Conservation (phyloP, 1,139 yeast species). For the Arxiozyma telluris region DNA sequence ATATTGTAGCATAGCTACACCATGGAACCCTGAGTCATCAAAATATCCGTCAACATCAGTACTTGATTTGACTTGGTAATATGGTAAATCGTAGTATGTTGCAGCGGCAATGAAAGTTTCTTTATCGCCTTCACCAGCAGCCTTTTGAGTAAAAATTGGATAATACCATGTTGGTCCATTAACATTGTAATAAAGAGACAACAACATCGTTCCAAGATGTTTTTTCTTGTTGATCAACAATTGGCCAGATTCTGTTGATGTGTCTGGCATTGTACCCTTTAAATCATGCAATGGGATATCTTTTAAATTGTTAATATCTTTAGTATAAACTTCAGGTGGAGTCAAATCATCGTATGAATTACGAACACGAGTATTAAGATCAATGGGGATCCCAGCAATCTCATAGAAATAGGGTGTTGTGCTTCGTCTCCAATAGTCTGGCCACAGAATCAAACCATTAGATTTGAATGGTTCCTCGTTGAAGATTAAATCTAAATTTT, state of each 20-base stretch:
- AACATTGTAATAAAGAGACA: conserved; percentile 69
- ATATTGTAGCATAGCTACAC: conserved; percentile 29
- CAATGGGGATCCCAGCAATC: conserved; percentile 47
- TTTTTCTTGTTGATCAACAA: conserved; percentile 55
- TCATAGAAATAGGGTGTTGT: conserved; percentile 61
- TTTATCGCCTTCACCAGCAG: conserved; percentile 86
- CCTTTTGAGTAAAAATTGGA: conserved; percentile 78
- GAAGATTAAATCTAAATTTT: conserved; percentile 45
- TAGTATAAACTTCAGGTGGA: conserved; percentile 29
- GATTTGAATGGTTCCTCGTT: conserved; percentile 39
- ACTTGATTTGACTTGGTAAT: conserved; percentile 53
- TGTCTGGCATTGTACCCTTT: conserved; percentile 68
- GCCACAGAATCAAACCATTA: conserved; percentile 66
- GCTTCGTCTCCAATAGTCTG: conserved; percentile 74
- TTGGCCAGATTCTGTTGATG: conserved; percentile 78
- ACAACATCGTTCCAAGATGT: conserved; percentile 55
- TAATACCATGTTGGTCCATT: conserved; percentile 74
- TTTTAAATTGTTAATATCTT: conserved; percentile 23
- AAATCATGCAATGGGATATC: conserved; percentile 57
- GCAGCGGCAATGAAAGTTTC: conserved; percentile 83
- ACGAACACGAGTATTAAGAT: conserved; percentile 35
- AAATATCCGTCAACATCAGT: conserved; percentile 29
- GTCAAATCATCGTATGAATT: conserved; percentile 34
- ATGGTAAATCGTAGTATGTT: conserved; percentile 48
- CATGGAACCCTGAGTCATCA: conserved; percentile 20